These are phyloP conservation scores for Neurospora hispaniola DNA, from an alignment of 495 filamentous ascomycete genomes.

Conservation along the genomic window DNA sequence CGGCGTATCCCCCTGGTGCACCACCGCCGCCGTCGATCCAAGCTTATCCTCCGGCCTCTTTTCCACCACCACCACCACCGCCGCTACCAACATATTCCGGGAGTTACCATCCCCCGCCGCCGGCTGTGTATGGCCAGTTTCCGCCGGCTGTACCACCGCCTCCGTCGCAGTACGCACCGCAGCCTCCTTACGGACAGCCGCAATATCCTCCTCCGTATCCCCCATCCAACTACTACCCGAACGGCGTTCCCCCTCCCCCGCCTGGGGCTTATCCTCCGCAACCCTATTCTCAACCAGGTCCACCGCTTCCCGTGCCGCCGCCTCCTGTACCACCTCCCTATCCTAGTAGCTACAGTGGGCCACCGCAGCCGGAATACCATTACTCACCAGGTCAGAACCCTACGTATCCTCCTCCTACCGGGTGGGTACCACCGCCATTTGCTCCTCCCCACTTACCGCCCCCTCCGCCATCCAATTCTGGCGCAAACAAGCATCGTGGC, in stretches of 20 bases:
- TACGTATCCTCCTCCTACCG: conserved; percentile 13
- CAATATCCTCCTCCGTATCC: conserved; percentile 19
- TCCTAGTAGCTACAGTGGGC: conserved; percentile 14
- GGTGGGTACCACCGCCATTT: conserved; percentile 13
- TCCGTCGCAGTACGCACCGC: conserved; percentile 14
- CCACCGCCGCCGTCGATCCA: conserved; percentile 16
- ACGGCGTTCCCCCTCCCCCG: conserved; percentile 11
- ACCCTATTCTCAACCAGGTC: conserved; percentile 9
- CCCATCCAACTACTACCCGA: conserved; percentile 20
- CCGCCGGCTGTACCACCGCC: conserved; percentile 4
- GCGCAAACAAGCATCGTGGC: conserved; percentile 7
- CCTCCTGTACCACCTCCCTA: conserved; percentile 19
- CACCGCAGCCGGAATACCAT: conserved; percentile 17
- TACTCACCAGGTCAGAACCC: conserved; percentile 12
- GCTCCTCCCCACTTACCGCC: conserved; percentile 11
- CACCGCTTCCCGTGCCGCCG: conserved; percentile 14
- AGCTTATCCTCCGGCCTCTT: conserved; percentile 8
- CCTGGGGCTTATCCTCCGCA: conserved; percentile 13
- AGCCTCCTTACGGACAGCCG: conserved; percentile 16
- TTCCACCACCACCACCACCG: conserved; percentile 18
- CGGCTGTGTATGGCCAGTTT: conserved; percentile 5
- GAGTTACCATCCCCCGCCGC: conserved; percentile 6
- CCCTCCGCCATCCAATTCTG: conserved; percentile 4
- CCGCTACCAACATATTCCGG: conserved; percentile 13
- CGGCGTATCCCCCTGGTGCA: conserved; percentile 21